phyloP scores from a whole-genome alignment of 2,329 filamentous ascomycete genomes.

The Cladosporium velox region DNA sequence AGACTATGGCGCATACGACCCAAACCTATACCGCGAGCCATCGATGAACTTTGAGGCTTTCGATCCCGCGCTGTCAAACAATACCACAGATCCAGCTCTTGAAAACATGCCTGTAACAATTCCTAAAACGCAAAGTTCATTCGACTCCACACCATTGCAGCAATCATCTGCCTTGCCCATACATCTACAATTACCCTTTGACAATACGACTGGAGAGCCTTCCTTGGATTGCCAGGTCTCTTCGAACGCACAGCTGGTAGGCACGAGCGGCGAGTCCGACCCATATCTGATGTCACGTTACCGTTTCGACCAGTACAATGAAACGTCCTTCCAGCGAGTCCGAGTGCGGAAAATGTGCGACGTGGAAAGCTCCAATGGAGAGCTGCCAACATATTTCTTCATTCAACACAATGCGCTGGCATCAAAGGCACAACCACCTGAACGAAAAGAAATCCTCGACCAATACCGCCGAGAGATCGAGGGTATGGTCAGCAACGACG shows the following conservation, averaged over 20 bases:
- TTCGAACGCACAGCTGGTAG: slow-evolving; percentile 38
- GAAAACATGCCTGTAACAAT: slow-evolving; percentile 19
- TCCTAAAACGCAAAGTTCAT: slow-evolving; percentile 25
- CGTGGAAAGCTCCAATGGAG: slow-evolving; percentile 24
- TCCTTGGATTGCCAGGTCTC: slow-evolving; percentile 37
- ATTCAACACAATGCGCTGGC: slow-evolving; percentile 39
- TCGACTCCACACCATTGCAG: slow-evolving; percentile 33
- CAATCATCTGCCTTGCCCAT: slow-evolving; percentile 25
- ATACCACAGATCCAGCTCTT: slow-evolving; percentile 15
- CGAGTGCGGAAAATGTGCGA: slow-evolving; percentile 38
- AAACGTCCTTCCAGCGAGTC: slow-evolving; percentile 35
- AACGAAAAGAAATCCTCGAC: slow-evolving; percentile 30
- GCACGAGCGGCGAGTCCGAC: slow-evolving; percentile 37
- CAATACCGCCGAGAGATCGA: slow-evolving; percentile 36
- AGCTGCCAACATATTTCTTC: slow-evolving; percentile 38
- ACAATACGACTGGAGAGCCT: slow-evolving; percentile 33
- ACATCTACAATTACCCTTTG: slow-evolving; percentile 32
- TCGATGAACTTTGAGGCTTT: slow-evolving; percentile 31
- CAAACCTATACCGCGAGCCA: slow-evolving; percentile 33
- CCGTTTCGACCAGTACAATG: slow-evolving; percentile 38
- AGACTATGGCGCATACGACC: slow-evolving; percentile 34
- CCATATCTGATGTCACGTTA: slow-evolving; percentile 38
- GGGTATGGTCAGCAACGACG: slow-evolving; percentile 34
- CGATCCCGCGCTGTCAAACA: slow-evolving; percentile 31
- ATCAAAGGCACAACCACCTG: slow-evolving; percentile 39